phyloP scores from a whole-genome alignment of 2,329 filamentous ascomycete species.

The Zalaria sp. region DNA sequence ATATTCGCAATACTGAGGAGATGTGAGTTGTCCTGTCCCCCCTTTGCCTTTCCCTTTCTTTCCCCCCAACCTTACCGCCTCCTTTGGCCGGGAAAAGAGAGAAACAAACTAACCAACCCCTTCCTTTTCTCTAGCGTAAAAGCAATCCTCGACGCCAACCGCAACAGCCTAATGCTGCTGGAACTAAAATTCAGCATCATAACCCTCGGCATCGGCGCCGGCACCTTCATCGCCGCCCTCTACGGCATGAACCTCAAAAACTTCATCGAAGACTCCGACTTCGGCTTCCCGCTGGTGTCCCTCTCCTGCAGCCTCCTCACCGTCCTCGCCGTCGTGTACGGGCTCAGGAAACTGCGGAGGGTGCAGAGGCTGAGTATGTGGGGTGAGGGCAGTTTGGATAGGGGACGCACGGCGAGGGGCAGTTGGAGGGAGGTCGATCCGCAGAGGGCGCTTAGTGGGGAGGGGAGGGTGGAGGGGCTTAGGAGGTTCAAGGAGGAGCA shows the following conservation, averaged over 20 bases:
- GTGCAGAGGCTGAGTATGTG: slow-evolving; percentile 86
- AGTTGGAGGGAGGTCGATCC: slow-evolving; percentile 15
- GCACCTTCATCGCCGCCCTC: slow-evolving; percentile 92
- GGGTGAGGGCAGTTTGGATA: slow-evolving; percentile 33
- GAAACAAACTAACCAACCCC: slow-evolving; percentile 7
- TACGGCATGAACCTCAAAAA: slow-evolving; percentile 99
- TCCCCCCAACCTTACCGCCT: background rate
- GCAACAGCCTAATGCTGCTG: slow-evolving; percentile 93
- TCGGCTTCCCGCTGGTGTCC: slow-evolving; percentile 71
- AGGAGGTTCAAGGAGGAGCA: slow-evolving; percentile 12
- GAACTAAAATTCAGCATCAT: slow-evolving; percentile 94
- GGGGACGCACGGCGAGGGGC: slow-evolving; percentile 11
- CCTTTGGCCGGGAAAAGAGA: background rate
- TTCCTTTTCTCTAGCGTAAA: slow-evolving; percentile 51
- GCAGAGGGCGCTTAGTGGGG: slow-evolving; percentile 3
- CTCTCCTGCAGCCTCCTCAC: slow-evolving; percentile 57
- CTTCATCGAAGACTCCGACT: slow-evolving; percentile 86
- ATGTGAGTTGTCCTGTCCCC: slow-evolving; percentile 48
- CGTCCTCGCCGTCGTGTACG: slow-evolving; percentile 67
- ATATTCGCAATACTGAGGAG: slow-evolving; percentile 95
- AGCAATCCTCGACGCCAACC: slow-evolving; percentile 93
- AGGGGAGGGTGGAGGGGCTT: slow-evolving; percentile 12
- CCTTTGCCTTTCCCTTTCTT: too few relatives aligned
- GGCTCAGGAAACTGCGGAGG: slow-evolving; percentile 67
- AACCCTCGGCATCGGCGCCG: slow-evolving; percentile 84